phyloP scores from a whole-genome alignment of 164 flowering plant species.

The Vitis vinifera region ASM3070453v1 NC_081812.1:21902501-21903000 shows the following conservation, averaged over 20 bases:
- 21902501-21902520: neutral
- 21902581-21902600: neutral
- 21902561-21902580: neutral
- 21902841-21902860: no score
- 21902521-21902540: neutral
- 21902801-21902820: neutral
- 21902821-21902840: no score
- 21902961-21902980: no score
- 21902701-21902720: slow-evolving; percentile 77
- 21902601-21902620: slow-evolving; percentile 56
- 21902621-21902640: slow-evolving; percentile 66
- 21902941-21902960: no score
- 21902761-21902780: slow-evolving; percentile 79
- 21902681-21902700: slow-evolving; percentile 75
- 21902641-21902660: slow-evolving; percentile 75
- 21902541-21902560: neutral
- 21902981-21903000: no score
- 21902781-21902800: slow-evolving; percentile 8
- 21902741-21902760: slow-evolving; percentile 63
- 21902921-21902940: no score
- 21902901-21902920: no score
- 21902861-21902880: no score
- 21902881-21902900: no score
- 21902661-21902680: slow-evolving; percentile 69
- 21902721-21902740: slow-evolving; percentile 83